phyloP scores from a whole-genome alignment of 2,329 filamentous ascomycete genomes.

The Pyrenochaeta sp. region DNA sequence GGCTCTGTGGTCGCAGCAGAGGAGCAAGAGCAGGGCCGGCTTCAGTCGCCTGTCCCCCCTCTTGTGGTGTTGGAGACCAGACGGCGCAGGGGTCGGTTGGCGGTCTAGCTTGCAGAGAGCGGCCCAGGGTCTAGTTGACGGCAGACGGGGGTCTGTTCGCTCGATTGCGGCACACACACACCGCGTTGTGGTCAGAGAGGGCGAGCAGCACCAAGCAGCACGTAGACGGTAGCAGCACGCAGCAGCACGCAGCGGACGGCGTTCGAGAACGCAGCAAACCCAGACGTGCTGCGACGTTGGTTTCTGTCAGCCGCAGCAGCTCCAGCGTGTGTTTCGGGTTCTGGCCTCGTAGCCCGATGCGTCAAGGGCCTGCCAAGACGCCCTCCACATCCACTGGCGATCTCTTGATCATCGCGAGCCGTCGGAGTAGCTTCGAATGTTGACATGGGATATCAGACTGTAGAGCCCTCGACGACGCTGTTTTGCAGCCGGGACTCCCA shows the following conservation, averaged over 20 bases:
- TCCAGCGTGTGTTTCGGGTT: conserved; percentile 13
- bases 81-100: not conserved
- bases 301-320: conserved; percentile 18
- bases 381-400: conserved; percentile 21
- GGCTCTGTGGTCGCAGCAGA: conserved; percentile 1
- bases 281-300: not conserved
- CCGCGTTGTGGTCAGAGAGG: too few relatives aligned
- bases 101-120: not conserved
- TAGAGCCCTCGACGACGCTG: not conserved
- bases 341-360: conserved; percentile 15
- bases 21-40: not conserved
- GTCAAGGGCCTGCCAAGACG: conserved; percentile 21
- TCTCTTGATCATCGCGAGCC: conserved; percentile 15
- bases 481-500: too few relatives aligned
- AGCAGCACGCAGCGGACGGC: not conserved
- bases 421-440: too few relatives aligned
- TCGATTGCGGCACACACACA: not conserved
- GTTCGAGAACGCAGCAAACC: not conserved
- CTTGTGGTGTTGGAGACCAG: conserved; percentile 2
- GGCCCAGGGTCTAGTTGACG: too few relatives aligned
- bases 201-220: too few relatives aligned
- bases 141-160: not conserved
- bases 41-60: not conserved
- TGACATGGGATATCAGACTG: not conserved
- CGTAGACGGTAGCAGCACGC: too few relatives aligned